Evolutionary conservation across 768 basidiomycete species (phyloP).

Genomic region (Hypholoma sublateritium): DNA sequence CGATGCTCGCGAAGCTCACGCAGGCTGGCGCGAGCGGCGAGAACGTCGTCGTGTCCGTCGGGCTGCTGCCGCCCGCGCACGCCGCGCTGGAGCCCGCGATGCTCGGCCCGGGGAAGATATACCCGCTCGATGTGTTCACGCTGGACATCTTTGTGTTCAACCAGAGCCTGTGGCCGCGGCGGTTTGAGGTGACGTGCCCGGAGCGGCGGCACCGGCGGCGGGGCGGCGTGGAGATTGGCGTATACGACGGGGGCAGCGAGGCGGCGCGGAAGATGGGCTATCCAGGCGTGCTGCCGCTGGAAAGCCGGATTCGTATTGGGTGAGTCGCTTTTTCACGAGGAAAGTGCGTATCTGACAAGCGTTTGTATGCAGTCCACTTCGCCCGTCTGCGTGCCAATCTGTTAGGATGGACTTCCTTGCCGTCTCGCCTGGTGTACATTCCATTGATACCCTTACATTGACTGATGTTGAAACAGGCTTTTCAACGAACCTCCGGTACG

Average conservation of each 20-base stretch:
- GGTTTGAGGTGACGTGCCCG: conserved; percentile 76
- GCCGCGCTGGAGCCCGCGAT: conserved; percentile 16
- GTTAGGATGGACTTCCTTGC: conserved; percentile 87
- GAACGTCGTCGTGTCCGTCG: conserved; percentile 71
- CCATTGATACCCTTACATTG: conserved; percentile 68
- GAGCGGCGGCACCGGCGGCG: conserved; percentile 48
- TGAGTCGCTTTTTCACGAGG: conserved; percentile 35
- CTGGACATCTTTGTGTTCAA: conserved; percentile 90
- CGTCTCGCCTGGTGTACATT: conserved; percentile 75
- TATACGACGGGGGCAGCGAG: conserved; percentile 27
- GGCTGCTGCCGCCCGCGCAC: conserved; percentile 35
- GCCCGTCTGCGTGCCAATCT: conserved; percentile 82
- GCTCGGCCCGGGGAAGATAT: conserved; percentile 50
- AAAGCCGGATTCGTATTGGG: conserved; percentile 80
- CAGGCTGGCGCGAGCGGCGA: conserved; percentile 42
- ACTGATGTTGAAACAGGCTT: conserved; percentile 76
- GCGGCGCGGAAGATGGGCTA: conserved; percentile 37
- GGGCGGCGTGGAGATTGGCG: conserved; percentile 29
- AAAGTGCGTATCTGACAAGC: neutral
- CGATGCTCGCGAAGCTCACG: conserved; percentile 28
- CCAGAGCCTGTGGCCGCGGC: conserved; percentile 68
- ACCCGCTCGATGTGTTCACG: conserved; percentile 73
- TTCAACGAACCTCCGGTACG: conserved; percentile 72
- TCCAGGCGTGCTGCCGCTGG: conserved; percentile 72
- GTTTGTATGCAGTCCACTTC: conserved; percentile 55